phyloP scores from a whole-genome alignment of 1,284 basidiomycete genomes.

The Boletus subluridellus region DNA sequence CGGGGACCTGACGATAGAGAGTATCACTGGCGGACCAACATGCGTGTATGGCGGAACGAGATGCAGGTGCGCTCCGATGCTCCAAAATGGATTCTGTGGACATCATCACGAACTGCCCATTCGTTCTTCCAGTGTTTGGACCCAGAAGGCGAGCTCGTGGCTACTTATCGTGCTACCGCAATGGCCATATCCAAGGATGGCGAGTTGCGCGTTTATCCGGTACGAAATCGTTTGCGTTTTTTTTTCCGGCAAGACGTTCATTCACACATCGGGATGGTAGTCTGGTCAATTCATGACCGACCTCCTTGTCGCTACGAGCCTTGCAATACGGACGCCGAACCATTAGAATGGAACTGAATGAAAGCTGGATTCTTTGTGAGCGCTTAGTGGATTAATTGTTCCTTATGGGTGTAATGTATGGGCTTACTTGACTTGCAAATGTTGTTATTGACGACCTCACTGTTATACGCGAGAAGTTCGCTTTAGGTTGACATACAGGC shows the following conservation, averaged over 20 bases:
- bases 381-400: background rate
- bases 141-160: conserved; percentile 19
- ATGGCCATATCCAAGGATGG: conserved; percentile 30
- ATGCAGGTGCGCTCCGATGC: conserved; percentile 24
- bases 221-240: conserved; percentile 7
- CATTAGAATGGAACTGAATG: conserved; percentile 4
- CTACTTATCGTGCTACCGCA: conserved; percentile 28
- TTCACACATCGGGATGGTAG: conserved; percentile 9
- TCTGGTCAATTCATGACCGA: conserved; percentile 25
- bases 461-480: background rate
- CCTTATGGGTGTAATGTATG: background rate
- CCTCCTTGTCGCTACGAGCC: conserved; percentile 27
- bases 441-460: background rate
- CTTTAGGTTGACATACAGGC: background rate
- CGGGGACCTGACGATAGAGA: conserved; percentile 20
- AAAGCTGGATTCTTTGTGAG: background rate
- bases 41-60: conserved; percentile 15
- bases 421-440: background rate
- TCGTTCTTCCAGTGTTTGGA: conserved; percentile 19
- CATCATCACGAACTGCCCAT: background rate
- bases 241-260: background rate
- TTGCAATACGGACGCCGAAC: conserved; percentile 25
- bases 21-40: conserved; percentile 23
- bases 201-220: conserved; percentile 27
- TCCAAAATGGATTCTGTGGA: background rate